Conservation (phyloP, 768 basidiomycete genomes). For the Cystobasidium tubakii region DNA sequence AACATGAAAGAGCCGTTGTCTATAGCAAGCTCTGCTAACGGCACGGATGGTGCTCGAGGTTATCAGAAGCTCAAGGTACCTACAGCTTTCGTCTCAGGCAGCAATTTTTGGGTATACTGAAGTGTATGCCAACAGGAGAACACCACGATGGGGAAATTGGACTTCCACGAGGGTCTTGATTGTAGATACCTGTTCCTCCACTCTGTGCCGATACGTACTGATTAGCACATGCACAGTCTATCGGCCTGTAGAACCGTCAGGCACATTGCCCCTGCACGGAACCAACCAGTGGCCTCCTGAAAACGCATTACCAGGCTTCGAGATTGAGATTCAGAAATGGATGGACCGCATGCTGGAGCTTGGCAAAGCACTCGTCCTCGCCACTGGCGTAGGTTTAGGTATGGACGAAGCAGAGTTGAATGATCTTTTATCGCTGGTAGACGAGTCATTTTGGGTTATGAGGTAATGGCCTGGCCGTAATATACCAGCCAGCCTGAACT, state of each 20-base stretch:
- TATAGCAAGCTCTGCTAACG: not conserved
- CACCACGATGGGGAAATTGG: not conserved
- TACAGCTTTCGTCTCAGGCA: conserved; percentile 39
- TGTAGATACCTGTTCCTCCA: no score
- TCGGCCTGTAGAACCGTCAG: conserved; percentile 52
- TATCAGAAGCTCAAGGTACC: conserved; percentile 70
- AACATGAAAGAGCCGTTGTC: not conserved
- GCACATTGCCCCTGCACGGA: conserved; percentile 68
- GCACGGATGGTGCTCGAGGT: conserved; percentile 53
- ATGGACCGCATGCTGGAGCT: conserved; percentile 76
- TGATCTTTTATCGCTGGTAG: conserved; percentile 62
- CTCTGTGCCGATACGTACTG: no score
- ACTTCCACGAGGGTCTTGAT: conserved; percentile 62
- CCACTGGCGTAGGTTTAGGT: conserved; percentile 79
- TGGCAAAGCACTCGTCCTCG: conserved; percentile 77
- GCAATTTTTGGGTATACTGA: not conserved
- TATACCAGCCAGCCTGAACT: not conserved
- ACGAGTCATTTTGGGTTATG: conserved; percentile 72
- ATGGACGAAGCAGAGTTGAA: conserved; percentile 66
- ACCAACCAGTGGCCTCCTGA: conserved; percentile 76
- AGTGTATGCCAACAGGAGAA: no score
- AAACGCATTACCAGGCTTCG: conserved; percentile 54
- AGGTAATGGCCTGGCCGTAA: not conserved
- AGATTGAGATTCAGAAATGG: conserved; percentile 65
- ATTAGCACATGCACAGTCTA: conserved; percentile 3